Conservation (phyloP, 192 early-diverging fungal species). For the Podila horticola region DNA sequence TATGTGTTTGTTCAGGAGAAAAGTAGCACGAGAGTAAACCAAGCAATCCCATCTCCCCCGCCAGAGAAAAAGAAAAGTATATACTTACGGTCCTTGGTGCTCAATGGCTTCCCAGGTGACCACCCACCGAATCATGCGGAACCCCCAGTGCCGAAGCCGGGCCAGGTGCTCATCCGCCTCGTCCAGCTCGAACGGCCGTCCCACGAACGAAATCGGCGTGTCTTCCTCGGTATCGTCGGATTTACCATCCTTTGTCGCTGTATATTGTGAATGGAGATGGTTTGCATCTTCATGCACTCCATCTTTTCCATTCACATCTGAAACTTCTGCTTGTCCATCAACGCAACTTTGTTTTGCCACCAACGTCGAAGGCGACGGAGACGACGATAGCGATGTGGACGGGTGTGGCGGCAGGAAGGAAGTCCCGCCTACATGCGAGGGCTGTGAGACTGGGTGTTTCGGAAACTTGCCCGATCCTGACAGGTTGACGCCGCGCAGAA, state of each 20-base stretch:
- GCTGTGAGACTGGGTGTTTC: slow-evolving; percentile 32
- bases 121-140: slow-evolving; percentile 76
- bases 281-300: neutral
- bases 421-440: slow-evolving; percentile 26
- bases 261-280: neutral
- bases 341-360: neutral
- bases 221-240: neutral
- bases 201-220: slow-evolving; percentile 71
- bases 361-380: too few species aligned
- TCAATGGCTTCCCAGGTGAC: slow-evolving; percentile 83
- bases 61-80: slow-evolving; percentile 1
- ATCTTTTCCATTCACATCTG: neutral
- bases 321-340: neutral
- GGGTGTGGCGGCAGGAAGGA: slow-evolving; percentile 12
- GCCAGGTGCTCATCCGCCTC: slow-evolving; percentile 78
- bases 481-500: slow-evolving; percentile 67
- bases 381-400: neutral
- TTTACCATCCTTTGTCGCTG: neutral
- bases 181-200: slow-evolving; percentile 73
- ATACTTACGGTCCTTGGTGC: slow-evolving; percentile 62
- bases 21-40: neutral
- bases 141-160: slow-evolving; percentile 72
- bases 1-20: too few species aligned
- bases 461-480: slow-evolving; percentile 67
- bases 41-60: too few species aligned